These are phyloP conservation scores for Cadophora sp. DNA, from an alignment of 2,329 filamentous ascomycete genomes.

Conservation along the genomic window DNA sequence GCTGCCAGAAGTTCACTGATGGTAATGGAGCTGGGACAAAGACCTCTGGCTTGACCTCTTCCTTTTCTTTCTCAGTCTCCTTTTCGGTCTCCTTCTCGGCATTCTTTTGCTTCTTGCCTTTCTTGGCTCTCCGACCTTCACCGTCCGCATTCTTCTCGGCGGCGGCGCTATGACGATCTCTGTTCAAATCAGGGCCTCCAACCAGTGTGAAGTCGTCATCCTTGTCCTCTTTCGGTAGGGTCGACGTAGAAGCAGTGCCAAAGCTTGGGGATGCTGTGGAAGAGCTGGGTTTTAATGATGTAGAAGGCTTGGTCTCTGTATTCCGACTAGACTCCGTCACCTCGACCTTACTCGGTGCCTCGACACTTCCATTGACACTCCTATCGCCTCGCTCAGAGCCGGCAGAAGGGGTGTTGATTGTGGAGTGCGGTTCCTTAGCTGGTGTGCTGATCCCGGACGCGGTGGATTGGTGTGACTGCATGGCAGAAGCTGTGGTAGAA, in stretches of 20 bases:
- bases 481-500: conserved; percentile 36
- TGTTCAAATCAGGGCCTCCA: conserved; percentile 69
- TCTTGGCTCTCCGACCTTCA: conserved; percentile 42
- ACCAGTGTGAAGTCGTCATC: conserved; percentile 66
- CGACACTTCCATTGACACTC: conserved; percentile 38
- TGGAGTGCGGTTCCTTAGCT: conserved; percentile 41
- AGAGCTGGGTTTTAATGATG: conserved; percentile 45
- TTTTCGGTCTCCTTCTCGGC: conserved; percentile 54
- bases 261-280: conserved; percentile 60
- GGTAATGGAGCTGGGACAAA: conserved; percentile 85
- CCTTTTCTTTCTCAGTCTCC: conserved; percentile 64
- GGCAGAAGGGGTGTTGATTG: conserved; percentile 38
- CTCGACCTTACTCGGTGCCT: conserved; percentile 34
- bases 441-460: conserved; percentile 45
- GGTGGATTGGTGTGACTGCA: conserved; percentile 41
- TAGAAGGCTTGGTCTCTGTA: conserved; percentile 35
- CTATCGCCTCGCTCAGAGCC: conserved; percentile 40
- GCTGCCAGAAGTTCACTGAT: conserved; percentile 85
- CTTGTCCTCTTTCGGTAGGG: conserved; percentile 53
- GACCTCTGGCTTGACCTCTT: conserved; percentile 60
- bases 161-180: conserved; percentile 71
- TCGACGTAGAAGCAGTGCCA: conserved; percentile 56
- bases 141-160: conserved; percentile 66
- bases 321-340: conserved; percentile 29
- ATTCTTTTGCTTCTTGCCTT: conserved; percentile 44